Evolutionary conservation across 208 protist species (phyloP), one percentile per base, ranked within the genome.

Genomic region (Leishmania aethiopica): DNA sequence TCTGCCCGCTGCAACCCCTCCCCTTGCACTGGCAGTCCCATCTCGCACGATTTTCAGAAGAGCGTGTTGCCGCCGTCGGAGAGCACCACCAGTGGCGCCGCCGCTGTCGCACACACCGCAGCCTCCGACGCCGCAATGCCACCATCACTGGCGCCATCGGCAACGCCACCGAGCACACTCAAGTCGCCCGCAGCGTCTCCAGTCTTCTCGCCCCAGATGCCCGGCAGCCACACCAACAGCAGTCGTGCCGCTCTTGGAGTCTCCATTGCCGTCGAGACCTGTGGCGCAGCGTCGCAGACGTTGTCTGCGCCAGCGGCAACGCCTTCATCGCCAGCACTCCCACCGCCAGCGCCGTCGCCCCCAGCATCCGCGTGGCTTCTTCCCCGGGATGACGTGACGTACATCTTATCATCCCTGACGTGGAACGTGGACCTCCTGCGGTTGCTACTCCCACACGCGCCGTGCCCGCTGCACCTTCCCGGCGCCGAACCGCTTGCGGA

Each of bases 361-460:
- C 59, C 80, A 35, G 35, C 72, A 6, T 75, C 85, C 17, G 72
- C 60, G 40, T 75, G 73, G 74, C 86, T 94, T 2, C 53, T 95
- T 17, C 77, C 87, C 3, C 37, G 75, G 11, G 89, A 91, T 1
- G 90, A 93, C 53, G 35, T 90, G 6, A 60, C 70, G 28, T 94
- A 94, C 84, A 70, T 96, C 32, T 92, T 96, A 49, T 84, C 91
- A 35, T 69, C 89, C 5, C 86, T 96, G 51, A 91, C 92, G 64
- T 94, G 90, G 90, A 90, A 94, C 72, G 87, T 92, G 22, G 91
- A 94, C 45, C 79, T 96, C 13, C 79, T 94, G 15, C 84, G 86
- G 28, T 51, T 96, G 19, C 80, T 96, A n/a, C 82, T 96, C 1
- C 51, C 81, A 3, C 86, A 88, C 70, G 92, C 91, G 25, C 82